A percentile compares a stretch with the other conserved stretches of the same genome.
Conservation (phyloP, 176 grass and related monocot genomes). For the Phoenix roebelenii region DNA sequence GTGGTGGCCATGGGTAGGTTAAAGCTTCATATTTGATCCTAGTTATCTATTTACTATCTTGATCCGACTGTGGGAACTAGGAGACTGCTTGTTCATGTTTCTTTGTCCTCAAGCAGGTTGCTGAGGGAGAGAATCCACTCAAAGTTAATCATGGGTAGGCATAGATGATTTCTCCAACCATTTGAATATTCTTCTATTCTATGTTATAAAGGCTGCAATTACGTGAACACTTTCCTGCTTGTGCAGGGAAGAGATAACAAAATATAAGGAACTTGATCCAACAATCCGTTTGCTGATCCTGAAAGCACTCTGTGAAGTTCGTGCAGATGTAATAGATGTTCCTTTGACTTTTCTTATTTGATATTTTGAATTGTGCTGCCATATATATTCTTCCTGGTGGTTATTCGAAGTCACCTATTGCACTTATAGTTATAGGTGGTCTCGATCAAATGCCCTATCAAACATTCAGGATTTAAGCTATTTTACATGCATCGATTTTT, state of each 20-base stretch:
- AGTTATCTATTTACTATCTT: not conserved
- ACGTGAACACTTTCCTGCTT: constrained; percentile 5
- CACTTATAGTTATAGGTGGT: too few relatives aligned
- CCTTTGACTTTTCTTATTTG: too few relatives aligned
- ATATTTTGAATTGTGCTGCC: too few relatives aligned
- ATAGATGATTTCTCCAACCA: constrained; percentile 1
- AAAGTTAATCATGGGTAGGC: constrained; percentile 56
- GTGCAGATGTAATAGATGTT: constrained; percentile 45
- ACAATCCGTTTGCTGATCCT: constrained; percentile 59
- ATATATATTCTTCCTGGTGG: too few relatives aligned
- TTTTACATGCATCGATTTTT: too few relatives aligned
- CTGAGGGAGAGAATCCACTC: constrained; percentile 66
- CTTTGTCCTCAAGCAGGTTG: constrained; percentile 48
- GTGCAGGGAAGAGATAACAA: constrained; percentile 53
- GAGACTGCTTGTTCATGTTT: constrained; percentile 4
- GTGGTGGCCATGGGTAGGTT: constrained; percentile 92
- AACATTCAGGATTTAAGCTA: too few relatives aligned
- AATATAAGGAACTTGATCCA: constrained; percentile 61
- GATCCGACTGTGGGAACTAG: too few relatives aligned
- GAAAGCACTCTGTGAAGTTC: constrained; percentile 90
- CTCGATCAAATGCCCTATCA: too few relatives aligned
- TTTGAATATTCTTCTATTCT: not conserved
- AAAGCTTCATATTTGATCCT: not conserved
- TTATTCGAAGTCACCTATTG: too few relatives aligned
- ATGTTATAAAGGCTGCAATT: not conserved